A percentile compares a stretch with the other conserved stretches of the same genome.
These are phyloP conservation scores for Neospora caninum DNA, from an alignment of 169 alveolate species.

Conservation along the genomic window DNA sequence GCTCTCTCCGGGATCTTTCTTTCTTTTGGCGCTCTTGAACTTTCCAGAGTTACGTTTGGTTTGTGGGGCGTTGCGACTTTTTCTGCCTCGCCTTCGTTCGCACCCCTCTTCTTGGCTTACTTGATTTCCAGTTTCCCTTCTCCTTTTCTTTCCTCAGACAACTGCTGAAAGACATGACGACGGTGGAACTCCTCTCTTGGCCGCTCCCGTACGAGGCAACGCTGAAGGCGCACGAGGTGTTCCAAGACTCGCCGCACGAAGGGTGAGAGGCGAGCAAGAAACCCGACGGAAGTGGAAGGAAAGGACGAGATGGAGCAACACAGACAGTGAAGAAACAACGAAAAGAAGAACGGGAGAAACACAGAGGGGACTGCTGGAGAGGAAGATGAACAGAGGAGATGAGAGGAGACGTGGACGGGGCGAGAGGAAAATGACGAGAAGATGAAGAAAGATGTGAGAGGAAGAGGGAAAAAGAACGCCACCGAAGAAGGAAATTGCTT, in stretches of 20 bases:
- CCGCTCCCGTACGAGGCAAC: slow-evolving; percentile 61
- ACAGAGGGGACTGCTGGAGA: too few relatives aligned
- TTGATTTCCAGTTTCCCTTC: not conserved
- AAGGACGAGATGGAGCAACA: too few relatives aligned
- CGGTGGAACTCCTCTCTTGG: slow-evolving; percentile 56
- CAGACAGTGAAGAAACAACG: too few relatives aligned
- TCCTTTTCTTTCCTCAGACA: slow-evolving; percentile 42
- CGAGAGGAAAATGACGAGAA: too few relatives aligned
- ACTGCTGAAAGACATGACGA: slow-evolving; percentile 55
- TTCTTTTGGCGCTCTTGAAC: not conserved
- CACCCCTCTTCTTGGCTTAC: too few relatives aligned
- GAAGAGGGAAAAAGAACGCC: too few relatives aligned
- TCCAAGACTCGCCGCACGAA: slow-evolving; percentile 22
- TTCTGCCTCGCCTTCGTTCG: not conserved
- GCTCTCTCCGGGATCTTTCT: not conserved
- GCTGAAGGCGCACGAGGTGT: slow-evolving; percentile 55
- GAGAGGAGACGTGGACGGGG: too few relatives aligned
- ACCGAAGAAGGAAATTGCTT: too few relatives aligned
- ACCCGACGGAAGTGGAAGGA: too few relatives aligned
- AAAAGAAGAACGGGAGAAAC: too few relatives aligned
- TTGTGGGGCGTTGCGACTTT: not conserved
- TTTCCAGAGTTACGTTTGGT: not conserved
- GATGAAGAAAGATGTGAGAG: too few relatives aligned
- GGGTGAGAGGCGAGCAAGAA: slow-evolving; percentile 9
- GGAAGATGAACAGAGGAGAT: too few relatives aligned